Evolutionary conservation across 345 rosid species (phyloP).

Genomic region (Lagerstroemia speciosa): DNA sequence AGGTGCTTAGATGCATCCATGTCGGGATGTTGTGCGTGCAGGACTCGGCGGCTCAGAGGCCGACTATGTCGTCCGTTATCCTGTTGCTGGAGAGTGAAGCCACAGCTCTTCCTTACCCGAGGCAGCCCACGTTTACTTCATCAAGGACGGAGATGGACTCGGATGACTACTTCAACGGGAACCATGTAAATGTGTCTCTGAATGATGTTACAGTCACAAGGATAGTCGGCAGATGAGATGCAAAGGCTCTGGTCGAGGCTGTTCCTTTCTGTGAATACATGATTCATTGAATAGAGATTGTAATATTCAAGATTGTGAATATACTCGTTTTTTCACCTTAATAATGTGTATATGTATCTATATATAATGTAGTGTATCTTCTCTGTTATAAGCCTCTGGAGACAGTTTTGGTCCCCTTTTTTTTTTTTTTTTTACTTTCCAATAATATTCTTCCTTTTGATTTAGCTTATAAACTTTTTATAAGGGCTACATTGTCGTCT

Average conservation of each 20-base stretch:
- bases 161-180: conserved; percentile 6
- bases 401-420: too few species aligned
- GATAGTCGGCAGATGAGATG: neutral
- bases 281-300: neutral
- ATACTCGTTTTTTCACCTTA: neutral
- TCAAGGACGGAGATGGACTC: conserved; percentile 33
- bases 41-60: conserved; percentile 57
- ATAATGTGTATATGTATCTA: too few species aligned
- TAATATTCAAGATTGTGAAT: neutral
- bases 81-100: conserved; percentile 66
- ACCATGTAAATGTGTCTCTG: neutral
- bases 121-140: conserved; percentile 48
- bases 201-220: neutral
- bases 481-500: too few species aligned
- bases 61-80: conserved; percentile 56
- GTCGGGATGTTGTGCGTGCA: conserved; percentile 81
- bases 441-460: too few species aligned
- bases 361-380: too few species aligned
- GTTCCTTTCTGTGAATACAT: neutral
- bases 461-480: too few species aligned
- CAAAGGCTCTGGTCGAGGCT: neutral
- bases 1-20: conserved; percentile 61
- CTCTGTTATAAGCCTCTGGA: too few species aligned
- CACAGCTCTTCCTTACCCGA: conserved; percentile 40
- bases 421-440: too few species aligned